Conservation (phyloP, 495 filamentous ascomycete species). For the Lasiosphaeria miniovina region DNA sequence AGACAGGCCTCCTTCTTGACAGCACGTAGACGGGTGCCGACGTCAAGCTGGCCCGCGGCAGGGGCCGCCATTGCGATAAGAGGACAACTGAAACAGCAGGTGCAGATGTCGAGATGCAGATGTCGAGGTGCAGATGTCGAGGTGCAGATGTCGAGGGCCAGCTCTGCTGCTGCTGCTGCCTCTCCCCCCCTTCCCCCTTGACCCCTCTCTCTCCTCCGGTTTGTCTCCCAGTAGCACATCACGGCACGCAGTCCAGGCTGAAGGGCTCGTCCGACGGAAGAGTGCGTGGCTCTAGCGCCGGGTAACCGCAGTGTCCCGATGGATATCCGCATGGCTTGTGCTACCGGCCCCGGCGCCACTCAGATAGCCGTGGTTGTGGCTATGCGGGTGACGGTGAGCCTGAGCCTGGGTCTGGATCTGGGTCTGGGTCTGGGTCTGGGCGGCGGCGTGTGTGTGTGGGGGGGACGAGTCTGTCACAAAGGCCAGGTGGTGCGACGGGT, state of each 20-base stretch:
- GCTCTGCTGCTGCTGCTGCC: too few species aligned
- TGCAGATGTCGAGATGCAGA: too few species aligned
- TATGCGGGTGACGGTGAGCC: slow-evolving; percentile 9
- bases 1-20: too few species aligned
- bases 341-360: slow-evolving; percentile 5
- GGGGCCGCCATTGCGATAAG: too few species aligned
- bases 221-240: background rate
- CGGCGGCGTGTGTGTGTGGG: background rate
- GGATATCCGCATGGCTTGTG: slow-evolving; percentile 17
- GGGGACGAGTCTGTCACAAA: background rate
- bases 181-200: too few species aligned
- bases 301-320: slow-evolving; percentile 15
- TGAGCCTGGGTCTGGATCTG: slow-evolving; percentile 5
- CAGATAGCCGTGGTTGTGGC: background rate
- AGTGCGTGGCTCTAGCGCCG: slow-evolving; percentile 11
- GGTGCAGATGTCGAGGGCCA: too few species aligned
- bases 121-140: too few species aligned
- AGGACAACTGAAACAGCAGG: too few species aligned
- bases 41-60: too few species aligned
- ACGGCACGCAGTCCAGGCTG: background rate
- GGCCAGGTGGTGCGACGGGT: background rate
- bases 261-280: background rate
- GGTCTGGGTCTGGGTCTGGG: background rate
- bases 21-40: too few species aligned
- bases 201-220: too few species aligned